phyloP scores from a whole-genome alignment of 768 basidiomycete genomes.

The Rhodosporidiobolus sp. region DNA sequence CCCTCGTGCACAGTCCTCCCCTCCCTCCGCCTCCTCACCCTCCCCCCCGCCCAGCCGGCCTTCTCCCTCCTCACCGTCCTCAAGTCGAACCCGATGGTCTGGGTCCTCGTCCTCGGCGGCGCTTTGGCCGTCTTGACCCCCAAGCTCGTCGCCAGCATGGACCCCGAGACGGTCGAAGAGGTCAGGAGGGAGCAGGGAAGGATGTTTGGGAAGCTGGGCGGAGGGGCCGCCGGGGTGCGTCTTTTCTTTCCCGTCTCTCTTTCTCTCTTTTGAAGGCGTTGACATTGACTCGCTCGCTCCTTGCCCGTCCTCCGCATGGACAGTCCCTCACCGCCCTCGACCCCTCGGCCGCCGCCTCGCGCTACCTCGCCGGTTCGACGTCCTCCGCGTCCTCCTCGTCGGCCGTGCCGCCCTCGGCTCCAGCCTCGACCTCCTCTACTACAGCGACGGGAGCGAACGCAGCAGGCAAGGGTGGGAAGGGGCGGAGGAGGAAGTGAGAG shows the following conservation, averaged over 20 bases:
- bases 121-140: slow-evolving; percentile 11
- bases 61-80: slow-evolving; percentile 16
- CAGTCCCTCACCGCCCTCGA: slow-evolving; percentile 14
- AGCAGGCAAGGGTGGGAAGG: not conserved
- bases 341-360: slow-evolving; percentile 3
- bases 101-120: slow-evolving; percentile 2
- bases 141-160: slow-evolving; percentile 9
- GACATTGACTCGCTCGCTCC: not conserved
- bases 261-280: too few species aligned
- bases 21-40: not conserved
- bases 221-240: slow-evolving; percentile 2
- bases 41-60: not conserved
- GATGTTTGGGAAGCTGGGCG: too few species aligned
- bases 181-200: slow-evolving; percentile 6
- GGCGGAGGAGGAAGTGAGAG: not conserved
- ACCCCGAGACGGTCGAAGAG: slow-evolving; percentile 1
- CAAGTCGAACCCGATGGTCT: slow-evolving; percentile 14
- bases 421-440: not conserved
- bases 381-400: not conserved
- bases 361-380: slow-evolving; percentile 7
- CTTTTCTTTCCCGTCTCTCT: not conserved
- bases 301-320: not conserved
- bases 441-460: not conserved
- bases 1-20: slow-evolving; percentile 4
- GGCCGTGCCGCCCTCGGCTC: not conserved